phyloP scores from a whole-genome alignment of 2,329 filamentous ascomycete species.

The Botryotinia narcissicola region DNA sequence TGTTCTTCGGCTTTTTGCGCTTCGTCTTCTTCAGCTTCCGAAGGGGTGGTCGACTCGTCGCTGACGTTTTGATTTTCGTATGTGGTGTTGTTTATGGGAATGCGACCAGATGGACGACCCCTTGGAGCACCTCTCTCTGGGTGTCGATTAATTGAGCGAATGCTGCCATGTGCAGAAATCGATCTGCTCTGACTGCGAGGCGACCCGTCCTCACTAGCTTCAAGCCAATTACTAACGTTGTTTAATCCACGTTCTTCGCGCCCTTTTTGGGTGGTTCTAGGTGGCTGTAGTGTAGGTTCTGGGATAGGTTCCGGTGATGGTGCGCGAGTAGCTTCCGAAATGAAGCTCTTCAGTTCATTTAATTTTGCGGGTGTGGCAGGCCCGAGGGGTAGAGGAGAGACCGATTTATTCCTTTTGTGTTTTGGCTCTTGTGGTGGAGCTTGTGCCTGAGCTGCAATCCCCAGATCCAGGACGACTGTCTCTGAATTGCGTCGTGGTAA shows the following conservation, averaged over 20 bases:
- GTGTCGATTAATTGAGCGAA: constrained; percentile 30
- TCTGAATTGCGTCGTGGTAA: constrained; percentile 38
- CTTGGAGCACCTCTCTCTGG: constrained; percentile 21
- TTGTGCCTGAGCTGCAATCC: constrained; percentile 19
- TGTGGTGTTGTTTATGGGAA: constrained; percentile 19
- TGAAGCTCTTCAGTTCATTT: constrained; percentile 19
- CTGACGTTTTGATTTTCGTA: constrained; percentile 29
- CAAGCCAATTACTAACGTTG: constrained; percentile 34
- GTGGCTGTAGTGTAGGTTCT: constrained; percentile 12
- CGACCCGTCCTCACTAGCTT: constrained; percentile 21
- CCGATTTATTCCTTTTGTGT: constrained; percentile 30
- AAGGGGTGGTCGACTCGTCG: constrained; percentile 30
- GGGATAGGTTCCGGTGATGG: constrained; percentile 10
- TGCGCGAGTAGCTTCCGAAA: constrained; percentile 24
- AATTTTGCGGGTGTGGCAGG: constrained; percentile 17
- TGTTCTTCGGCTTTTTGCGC: not conserved
- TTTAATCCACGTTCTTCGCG: constrained; percentile 19
- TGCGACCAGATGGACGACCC: constrained; percentile 17
- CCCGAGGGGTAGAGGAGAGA: constrained; percentile 22
- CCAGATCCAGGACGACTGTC: constrained; percentile 35
- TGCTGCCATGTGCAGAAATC: constrained; percentile 32
- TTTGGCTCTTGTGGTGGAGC: constrained; percentile 19
- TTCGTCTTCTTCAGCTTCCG: constrained; percentile 18
- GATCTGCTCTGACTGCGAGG: constrained; percentile 30
- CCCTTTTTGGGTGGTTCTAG: constrained; percentile 20